Evolutionary conservation across 148 eudicot genomes (phyloP), one percentile per base, ranked within the genome.

Genomic region (Rhododendron ferrugineum): DNA sequence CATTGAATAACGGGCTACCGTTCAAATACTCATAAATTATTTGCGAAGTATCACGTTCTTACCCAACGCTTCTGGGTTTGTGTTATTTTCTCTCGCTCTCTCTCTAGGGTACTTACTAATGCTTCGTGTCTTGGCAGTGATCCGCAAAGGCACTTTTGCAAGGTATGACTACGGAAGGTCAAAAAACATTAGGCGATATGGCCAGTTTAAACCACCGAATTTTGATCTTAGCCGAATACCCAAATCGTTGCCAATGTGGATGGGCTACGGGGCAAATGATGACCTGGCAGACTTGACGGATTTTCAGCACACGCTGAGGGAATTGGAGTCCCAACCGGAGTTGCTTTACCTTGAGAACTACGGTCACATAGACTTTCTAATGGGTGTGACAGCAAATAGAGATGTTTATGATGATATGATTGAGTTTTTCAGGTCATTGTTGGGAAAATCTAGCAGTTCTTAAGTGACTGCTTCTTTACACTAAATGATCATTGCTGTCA

Each of bases 191-290:
- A 90, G 82, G 88, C 84, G 77, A 66, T 97, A 97, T 85, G 95
- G 96, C 50, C 90, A 92, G 13, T 10, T 52, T 44, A 91, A 88
- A 84, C 98, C 99, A 84, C 98, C 98, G 2, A 73, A n/a, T 54
- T 97, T 94, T 81, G 94, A 97, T 91, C 92, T 97, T 70, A 88
- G 94, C 89, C 84, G 68, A 9, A 88, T 97, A 54, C 95, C 99
- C 32, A 83, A 91, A 64, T 90, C 94, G 13, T 90, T 97, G 87
- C 98, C 98, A 28, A 3, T 97, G 34, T 97, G 98, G 99, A 97
- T 97, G 93, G 98, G 89, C 73, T 95, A 92, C 85, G 99, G 99
- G 60, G 95, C 94, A 46, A 92, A 90, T 11, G 99, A 97, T 88
- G 95, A 87, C 73, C 93, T 97, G 86, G 98, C 96, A 78, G 99